Evolutionary conservation across 106 monocot species (phyloP).

Genomic region (Platanthera zijinensis): DNA sequence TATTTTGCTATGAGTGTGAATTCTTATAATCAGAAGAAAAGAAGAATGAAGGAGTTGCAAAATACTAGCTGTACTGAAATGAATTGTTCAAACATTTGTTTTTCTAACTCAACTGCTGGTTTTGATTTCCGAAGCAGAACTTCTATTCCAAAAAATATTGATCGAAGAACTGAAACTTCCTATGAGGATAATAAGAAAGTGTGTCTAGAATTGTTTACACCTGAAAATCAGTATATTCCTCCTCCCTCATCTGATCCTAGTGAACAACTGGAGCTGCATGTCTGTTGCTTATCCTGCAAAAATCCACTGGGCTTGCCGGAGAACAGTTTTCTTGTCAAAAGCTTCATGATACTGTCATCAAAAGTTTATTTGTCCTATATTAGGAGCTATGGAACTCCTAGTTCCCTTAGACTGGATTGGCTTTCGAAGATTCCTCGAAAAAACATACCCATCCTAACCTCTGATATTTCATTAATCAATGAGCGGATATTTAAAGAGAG

Average conservation of each 20-base stretch:
- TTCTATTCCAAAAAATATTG: not conserved
- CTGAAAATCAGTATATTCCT: not conserved
- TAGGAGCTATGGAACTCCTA: conserved; percentile 30
- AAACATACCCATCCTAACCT: conserved; percentile 23
- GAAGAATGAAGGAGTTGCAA: conserved; percentile 24
- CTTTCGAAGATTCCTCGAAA: conserved; percentile 6
- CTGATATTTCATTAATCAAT: conserved; percentile 34
- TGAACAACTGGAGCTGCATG: conserved; percentile 24
- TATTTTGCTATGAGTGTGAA: conserved; percentile 52
- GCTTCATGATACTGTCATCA: conserved; percentile 35
- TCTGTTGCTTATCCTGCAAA: conserved; percentile 60
- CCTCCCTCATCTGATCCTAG: conserved; percentile 6
- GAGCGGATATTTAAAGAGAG: conserved; percentile 18
- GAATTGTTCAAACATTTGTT: conserved; percentile 8
- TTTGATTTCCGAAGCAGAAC: conserved; percentile 3
- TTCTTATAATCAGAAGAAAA: conserved; percentile 60
- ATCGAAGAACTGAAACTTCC: not conserved
- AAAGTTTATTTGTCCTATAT: conserved; percentile 43
- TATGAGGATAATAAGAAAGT: conserved; percentile 1
- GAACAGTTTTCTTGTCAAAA: conserved; percentile 45
- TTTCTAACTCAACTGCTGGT: conserved; percentile 13
- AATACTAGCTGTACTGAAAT: conserved; percentile 18
- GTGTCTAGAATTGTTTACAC: too few relatives aligned
- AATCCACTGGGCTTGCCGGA: conserved; percentile 40
- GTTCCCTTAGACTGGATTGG: conserved; percentile 7